These are phyloP conservation scores for Colletotrichum chrysophilum DNA, from an alignment of 2,329 filamentous ascomycete genomes.

Conservation along the genomic window DNA sequence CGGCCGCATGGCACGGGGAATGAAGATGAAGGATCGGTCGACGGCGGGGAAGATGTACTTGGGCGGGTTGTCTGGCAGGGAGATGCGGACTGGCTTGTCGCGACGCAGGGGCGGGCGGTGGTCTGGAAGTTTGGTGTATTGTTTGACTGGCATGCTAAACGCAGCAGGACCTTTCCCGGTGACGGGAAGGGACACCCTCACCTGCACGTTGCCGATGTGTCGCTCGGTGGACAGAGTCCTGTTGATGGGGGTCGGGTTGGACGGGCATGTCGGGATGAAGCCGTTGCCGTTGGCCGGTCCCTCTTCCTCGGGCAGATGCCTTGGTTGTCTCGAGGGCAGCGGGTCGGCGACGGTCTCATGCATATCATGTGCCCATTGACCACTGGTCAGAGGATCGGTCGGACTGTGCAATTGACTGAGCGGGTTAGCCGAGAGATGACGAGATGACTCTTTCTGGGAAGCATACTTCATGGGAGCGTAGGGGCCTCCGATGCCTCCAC, in stretches of 20 bases:
- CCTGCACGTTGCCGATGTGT: slow-evolving; percentile 82
- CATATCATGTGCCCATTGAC: slow-evolving; percentile 92
- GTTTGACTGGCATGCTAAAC: slow-evolving; percentile 82
- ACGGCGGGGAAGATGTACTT: slow-evolving; percentile 90
- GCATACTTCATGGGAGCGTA: slow-evolving; percentile 70
- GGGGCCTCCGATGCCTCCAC: slow-evolving; percentile 57
- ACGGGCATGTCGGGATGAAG: slow-evolving; percentile 60
- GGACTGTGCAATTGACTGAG: slow-evolving; percentile 49
- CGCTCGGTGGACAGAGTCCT: slow-evolving; percentile 83
- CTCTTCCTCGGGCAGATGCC: slow-evolving; percentile 49
- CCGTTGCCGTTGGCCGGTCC: slow-evolving; percentile 60
- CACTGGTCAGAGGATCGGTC: slow-evolving; percentile 69
- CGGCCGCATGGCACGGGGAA: slow-evolving; percentile 88
- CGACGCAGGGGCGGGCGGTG: slow-evolving; percentile 92
- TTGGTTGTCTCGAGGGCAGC: slow-evolving; percentile 41
- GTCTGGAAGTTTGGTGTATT: slow-evolving; percentile 93
- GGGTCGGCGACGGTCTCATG: slow-evolving; percentile 73
- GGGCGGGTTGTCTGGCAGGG: slow-evolving; percentile 78
- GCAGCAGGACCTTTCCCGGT: slow-evolving; percentile 71
- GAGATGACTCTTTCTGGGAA: slow-evolving; percentile 10
- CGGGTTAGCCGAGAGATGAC: slow-evolving; percentile 8
- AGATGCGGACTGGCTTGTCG: slow-evolving; percentile 96
- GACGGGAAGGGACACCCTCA: slow-evolving; percentile 80
- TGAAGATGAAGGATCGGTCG: slow-evolving; percentile 97
- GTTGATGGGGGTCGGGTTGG: slow-evolving; percentile 71